These are phyloP conservation scores for Umbellularia californica DNA, from an alignment of 164 flowering plant species.

Conservation along the genomic window DNA sequence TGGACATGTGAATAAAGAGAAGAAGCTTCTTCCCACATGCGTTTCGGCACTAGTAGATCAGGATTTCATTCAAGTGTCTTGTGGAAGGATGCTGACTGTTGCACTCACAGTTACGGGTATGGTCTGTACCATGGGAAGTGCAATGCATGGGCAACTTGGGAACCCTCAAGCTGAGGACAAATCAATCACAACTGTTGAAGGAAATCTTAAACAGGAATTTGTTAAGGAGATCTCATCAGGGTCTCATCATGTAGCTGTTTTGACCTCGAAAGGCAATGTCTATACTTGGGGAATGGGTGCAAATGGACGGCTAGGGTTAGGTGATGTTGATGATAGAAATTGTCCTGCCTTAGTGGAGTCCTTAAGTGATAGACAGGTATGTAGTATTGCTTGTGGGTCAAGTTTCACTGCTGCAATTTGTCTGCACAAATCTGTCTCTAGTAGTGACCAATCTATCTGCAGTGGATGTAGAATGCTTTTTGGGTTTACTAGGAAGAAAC, in stretches of 20 bases:
- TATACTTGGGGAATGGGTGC: conserved; percentile 72
- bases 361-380: conserved; percentile 48
- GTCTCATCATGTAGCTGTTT: conserved; percentile 51
- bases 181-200: conserved; percentile 53
- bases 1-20: conserved; percentile 47
- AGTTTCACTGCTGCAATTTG: conserved; percentile 58
- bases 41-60: conserved; percentile 49
- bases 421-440: conserved; percentile 48
- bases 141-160: conserved; percentile 62
- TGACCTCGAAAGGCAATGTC: conserved; percentile 49
- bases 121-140: conserved; percentile 67
- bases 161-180: conserved; percentile 43
- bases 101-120: conserved; percentile 46
- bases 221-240: conserved; percentile 56
- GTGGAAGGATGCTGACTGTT: conserved; percentile 61
- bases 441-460: conserved; percentile 50
- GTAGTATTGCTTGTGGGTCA: conserved; percentile 52
- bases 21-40: conserved; percentile 57
- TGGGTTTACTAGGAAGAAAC: conserved; percentile 58
- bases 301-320: conserved; percentile 61
- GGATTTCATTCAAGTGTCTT: conserved; percentile 59
- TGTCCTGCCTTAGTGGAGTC: conserved; percentile 57
- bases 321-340: conserved; percentile 47
- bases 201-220: conserved; percentile 46
- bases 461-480: conserved; percentile 47